Conservation (phyloP, 805 yeast genomes). For the Candida insectorum region DNA sequence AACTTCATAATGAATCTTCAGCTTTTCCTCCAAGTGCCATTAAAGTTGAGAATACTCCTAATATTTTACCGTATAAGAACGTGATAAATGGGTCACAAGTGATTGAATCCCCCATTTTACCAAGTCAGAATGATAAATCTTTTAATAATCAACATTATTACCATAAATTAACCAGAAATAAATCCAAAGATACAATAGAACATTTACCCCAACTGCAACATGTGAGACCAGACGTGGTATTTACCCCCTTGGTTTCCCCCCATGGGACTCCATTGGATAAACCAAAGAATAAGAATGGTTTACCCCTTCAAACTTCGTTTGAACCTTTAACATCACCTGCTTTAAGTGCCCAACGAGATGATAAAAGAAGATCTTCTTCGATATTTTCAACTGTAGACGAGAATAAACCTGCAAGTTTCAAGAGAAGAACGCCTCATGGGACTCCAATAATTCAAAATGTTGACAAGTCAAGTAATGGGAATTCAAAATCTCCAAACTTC, state of each 20-base stretch:
- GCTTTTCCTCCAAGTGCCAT: conserved; percentile 12
- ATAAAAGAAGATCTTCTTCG: conserved; percentile 31
- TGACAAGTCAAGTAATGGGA: conserved; percentile 12
- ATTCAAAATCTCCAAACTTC: conserved; percentile 14
- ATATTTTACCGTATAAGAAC: conserved; percentile 8
- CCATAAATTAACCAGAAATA: conserved; percentile 25
- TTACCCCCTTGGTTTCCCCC: conserved; percentile 77
- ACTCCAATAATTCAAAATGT: conserved; percentile 31
- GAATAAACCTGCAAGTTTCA: conserved; percentile 18
- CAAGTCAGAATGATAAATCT: conserved; percentile 39
- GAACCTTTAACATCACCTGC: conserved; percentile 70
- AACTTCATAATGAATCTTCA: conserved; percentile 5
- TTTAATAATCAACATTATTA: conserved; percentile 40
- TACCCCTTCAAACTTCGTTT: conserved; percentile 26
- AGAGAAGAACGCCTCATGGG: conserved; percentile 43
- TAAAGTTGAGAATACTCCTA: conserved; percentile 10
- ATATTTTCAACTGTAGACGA: conserved; percentile 29
- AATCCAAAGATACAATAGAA: conserved; percentile 12
- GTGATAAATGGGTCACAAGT: conserved; percentile 2
- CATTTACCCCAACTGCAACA: conserved; percentile 23
- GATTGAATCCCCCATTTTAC: conserved; percentile 35
- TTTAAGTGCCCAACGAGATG: conserved; percentile 40
- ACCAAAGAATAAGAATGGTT: conserved; percentile 12
- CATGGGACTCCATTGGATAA: conserved; percentile 62
- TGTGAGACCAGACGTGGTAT: conserved; percentile 56